Conservation (phyloP, 768 basidiomycete species). For the Tephrocybe sp. region DNA sequence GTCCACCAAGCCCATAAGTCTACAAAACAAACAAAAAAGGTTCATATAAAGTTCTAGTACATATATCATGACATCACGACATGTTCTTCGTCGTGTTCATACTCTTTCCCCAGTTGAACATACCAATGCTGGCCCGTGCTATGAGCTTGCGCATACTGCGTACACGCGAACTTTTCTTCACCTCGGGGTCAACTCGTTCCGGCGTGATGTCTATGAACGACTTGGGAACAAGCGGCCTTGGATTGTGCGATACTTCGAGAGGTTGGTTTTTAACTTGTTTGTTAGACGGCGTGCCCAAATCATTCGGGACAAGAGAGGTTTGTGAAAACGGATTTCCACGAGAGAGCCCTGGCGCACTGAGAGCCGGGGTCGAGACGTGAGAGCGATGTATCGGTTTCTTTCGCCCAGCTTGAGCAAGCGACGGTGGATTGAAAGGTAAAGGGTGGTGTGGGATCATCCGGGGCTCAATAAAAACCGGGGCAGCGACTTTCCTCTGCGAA, state of each 20-base stretch:
- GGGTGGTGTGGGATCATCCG: conserved; percentile 7
- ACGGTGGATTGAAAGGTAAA: conserved; percentile 12
- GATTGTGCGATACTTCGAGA: not conserved
- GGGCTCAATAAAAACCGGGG: not conserved
- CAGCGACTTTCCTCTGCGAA: conserved; percentile 14
- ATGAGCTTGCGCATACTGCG: conserved; percentile 19
- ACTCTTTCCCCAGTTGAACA: conserved; percentile 19
- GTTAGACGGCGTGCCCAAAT: conserved; percentile 12
- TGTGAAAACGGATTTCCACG: not conserved
- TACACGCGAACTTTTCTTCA: conserved; percentile 3
- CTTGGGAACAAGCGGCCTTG: conserved; percentile 13
- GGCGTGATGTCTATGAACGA: conserved; percentile 40
- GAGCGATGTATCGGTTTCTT: conserved; percentile 12
- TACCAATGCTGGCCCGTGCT: conserved; percentile 15
- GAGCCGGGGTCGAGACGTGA: conserved; percentile 4
- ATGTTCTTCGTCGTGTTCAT: conserved; percentile 9
- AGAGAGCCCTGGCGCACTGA: not conserved
- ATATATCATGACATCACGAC: not conserved
- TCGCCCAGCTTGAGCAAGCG: conserved; percentile 18
- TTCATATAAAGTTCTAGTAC: not conserved
- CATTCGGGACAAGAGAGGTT: not conserved
- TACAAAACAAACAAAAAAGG: conserved; percentile 13
- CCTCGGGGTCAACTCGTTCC: conserved; percentile 14
- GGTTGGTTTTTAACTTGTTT: conserved; percentile 13
- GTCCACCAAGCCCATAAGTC: not conserved